phyloP scores from a whole-genome alignment of 148 eudicot genomes.

The Rheum nobile region DNA sequence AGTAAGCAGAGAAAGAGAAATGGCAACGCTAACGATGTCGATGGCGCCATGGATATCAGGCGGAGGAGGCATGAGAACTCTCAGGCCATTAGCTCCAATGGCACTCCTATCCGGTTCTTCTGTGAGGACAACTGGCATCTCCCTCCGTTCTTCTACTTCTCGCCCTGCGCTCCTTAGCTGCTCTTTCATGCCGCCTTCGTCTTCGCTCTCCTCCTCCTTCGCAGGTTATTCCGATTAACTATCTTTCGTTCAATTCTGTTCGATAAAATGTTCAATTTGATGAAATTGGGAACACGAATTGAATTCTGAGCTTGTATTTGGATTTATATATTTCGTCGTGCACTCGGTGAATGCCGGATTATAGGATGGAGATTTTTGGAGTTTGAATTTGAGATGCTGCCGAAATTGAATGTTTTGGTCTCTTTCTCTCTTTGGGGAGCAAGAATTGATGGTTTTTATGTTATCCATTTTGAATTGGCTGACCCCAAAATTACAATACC shows the following conservation, averaged over 20 bases:
- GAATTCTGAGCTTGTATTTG: neutral
- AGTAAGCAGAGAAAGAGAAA: neutral
- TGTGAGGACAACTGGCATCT: slow-evolving; percentile 7
- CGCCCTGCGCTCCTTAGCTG: slow-evolving; percentile 20
- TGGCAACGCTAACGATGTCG: slow-evolving; percentile 21
- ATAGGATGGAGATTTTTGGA: too few species aligned
- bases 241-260: neutral
- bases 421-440: neutral
- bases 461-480: neutral
- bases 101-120: slow-evolving; percentile 14
- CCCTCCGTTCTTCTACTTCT: slow-evolving; percentile 7
- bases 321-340: neutral
- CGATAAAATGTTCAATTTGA: neutral
- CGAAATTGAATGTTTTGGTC: neutral
- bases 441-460: neutral
- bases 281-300: neutral
- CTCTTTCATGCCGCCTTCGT: slow-evolving; percentile 24
- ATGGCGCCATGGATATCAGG: slow-evolving; percentile 21
- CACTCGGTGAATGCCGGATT: neutral
- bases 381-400: neutral
- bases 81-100: slow-evolving; percentile 18
- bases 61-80: slow-evolving; percentile 11
- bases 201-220: slow-evolving; percentile 23
- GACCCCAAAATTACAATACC: neutral
- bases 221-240: slow-evolving; percentile 14